Evolutionary conservation across 805 yeast species (phyloP).

Genomic region (Torulaspora indica): DNA sequence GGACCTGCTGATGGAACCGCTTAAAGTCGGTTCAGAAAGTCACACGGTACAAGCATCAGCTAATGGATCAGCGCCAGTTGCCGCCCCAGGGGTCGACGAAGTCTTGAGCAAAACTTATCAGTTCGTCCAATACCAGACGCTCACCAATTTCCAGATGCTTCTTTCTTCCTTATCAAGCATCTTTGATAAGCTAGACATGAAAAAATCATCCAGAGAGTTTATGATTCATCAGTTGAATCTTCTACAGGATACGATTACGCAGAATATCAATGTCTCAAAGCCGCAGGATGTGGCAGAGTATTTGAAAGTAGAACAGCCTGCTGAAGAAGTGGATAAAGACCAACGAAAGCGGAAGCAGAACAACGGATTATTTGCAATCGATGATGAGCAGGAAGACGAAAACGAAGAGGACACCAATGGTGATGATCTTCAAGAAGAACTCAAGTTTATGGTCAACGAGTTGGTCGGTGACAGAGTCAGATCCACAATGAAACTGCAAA

Average conservation of each 20-base stretch:
- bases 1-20: slow-evolving; percentile 16
- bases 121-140: slow-evolving; percentile 29
- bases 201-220: slow-evolving; percentile 25
- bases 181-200: slow-evolving; percentile 29
- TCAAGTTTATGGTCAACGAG: slow-evolving; percentile 28
- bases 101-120: slow-evolving; percentile 20
- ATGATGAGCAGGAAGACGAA: slow-evolving; percentile 6
- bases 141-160: slow-evolving; percentile 27
- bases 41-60: background rate
- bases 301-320: slow-evolving; percentile 13
- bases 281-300: slow-evolving; percentile 22
- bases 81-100: slow-evolving; percentile 1
- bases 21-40: slow-evolving; percentile 2
- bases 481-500: slow-evolving; percentile 18
- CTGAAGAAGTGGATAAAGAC: slow-evolving; percentile 8
- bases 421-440: slow-evolving; percentile 24
- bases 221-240: slow-evolving; percentile 24
- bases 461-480: slow-evolving; percentile 26
- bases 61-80: background rate
- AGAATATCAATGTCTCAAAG: slow-evolving; percentile 20
- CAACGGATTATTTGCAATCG: slow-evolving; percentile 9
- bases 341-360: background rate
- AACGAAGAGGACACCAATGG: slow-evolving; percentile 15
- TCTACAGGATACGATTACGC: slow-evolving; percentile 23
- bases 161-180: slow-evolving; percentile 25